Percentiles rank a stretch among this genome's conserved stretches.
Conservation (phyloP, 805 yeast species). For the Jamesozyma piceae region DNA sequence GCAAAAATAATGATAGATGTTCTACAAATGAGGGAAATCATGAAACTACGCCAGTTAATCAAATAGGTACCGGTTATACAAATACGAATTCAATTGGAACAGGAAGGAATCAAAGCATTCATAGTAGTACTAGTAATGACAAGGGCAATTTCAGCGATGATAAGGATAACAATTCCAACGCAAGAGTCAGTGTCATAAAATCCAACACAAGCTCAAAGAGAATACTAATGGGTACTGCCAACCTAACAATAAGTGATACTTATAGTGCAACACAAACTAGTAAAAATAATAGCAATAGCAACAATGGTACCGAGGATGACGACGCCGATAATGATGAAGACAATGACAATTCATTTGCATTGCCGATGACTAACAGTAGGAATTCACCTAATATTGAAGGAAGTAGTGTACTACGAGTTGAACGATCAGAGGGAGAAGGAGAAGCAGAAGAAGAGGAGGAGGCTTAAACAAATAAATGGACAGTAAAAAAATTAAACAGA, state of each 20-base stretch:
- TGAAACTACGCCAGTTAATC: neutral
- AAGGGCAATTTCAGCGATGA: neutral
- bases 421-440: neutral
- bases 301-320: neutral
- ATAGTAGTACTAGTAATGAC: neutral
- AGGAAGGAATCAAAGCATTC: neutral
- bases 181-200: neutral
- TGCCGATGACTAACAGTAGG: constrained; percentile 29
- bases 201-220: neutral
- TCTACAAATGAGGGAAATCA: neutral
- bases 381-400: neutral
- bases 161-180: neutral
- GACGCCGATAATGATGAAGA: constrained; percentile 3
- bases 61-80: neutral
- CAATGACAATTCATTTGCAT: constrained; percentile 42
- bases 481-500: no score
- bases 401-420: neutral
- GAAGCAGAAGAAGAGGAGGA: neutral
- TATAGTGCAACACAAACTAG: neutral
- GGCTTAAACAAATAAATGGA: no score
- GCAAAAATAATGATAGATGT: neutral
- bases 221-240: neutral
- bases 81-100: neutral
- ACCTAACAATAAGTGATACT: neutral
- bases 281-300: neutral